Conservation (phyloP, 2,329 filamentous ascomycete genomes). For the Ceratocystis lukuohia region DNA sequence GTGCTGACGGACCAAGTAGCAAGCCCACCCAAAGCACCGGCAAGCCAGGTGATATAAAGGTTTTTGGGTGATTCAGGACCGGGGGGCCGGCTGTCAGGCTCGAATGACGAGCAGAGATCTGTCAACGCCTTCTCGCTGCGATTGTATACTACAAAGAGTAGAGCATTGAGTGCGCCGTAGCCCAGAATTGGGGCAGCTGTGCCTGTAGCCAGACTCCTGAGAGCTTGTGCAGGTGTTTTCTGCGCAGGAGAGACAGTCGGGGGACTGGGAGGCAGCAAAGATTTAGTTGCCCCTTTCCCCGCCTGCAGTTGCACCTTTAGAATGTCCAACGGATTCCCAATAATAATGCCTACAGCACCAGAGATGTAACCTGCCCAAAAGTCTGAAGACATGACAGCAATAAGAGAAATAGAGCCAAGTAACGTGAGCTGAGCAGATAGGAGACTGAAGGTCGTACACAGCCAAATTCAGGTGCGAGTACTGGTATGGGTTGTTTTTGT, state of each 20-base stretch:
- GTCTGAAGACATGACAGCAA: constrained; percentile 56
- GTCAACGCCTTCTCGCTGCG: constrained; percentile 56
- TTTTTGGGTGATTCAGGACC: constrained; percentile 28
- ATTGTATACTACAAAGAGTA: constrained; percentile 86
- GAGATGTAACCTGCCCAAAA: constrained; percentile 91
- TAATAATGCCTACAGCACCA: constrained; percentile 71
- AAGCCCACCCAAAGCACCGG: constrained; percentile 68
- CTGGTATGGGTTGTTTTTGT: too few species aligned
- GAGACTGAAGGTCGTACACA: not conserved
- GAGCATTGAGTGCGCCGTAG: constrained; percentile 80
- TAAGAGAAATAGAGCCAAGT: not conserved
- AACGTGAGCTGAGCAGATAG: not conserved
- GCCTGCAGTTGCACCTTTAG: constrained; percentile 57
- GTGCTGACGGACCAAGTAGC: constrained; percentile 77
- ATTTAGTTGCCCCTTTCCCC: constrained; percentile 19
- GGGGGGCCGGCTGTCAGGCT: constrained; percentile 21
- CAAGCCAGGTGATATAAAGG: constrained; percentile 58
- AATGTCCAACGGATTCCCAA: constrained; percentile 75
- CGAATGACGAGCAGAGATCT: not conserved
- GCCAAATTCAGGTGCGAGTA: too few species aligned
- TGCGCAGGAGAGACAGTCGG: not conserved
- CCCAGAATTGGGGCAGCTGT: constrained; percentile 75
- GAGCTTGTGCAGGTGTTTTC: constrained; percentile 21
- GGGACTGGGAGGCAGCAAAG: not conserved
- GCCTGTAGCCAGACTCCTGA: constrained; percentile 40